A percentile compares a stretch with the other conserved stretches of the same genome.
Conservation (phyloP, 345 rosid species). For the Salix dunnii region DNA sequence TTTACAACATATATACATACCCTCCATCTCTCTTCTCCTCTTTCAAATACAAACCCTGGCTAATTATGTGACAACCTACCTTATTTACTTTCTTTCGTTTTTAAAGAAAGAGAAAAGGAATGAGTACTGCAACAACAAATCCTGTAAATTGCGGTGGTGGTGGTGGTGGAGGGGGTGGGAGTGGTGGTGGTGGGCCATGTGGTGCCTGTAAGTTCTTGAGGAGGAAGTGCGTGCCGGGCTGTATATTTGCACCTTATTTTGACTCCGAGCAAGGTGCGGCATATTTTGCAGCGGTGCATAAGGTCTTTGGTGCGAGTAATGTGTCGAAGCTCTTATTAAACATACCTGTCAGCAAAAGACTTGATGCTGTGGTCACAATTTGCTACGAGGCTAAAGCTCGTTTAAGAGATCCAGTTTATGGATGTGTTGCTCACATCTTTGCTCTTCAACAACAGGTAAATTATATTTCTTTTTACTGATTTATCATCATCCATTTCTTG, state of each 20-base stretch:
- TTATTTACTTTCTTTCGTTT: neutral
- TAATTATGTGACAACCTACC: neutral
- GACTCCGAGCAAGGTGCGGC: conserved; percentile 36
- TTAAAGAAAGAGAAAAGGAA: conserved; percentile 10
- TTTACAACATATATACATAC: neutral
- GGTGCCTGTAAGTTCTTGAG: conserved; percentile 35
- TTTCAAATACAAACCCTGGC: conserved; percentile 8
- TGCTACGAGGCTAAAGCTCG: conserved; percentile 33
- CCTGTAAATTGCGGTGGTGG: conserved; percentile 42
- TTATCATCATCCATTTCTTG: neutral
- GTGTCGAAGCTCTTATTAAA: conserved; percentile 27
- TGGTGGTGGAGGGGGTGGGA: conserved; percentile 8
- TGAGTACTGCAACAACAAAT: conserved; percentile 45
- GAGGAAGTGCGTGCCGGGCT: conserved; percentile 32
- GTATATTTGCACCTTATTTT: conserved; percentile 37
- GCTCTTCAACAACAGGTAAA: conserved; percentile 35
- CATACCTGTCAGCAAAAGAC: conserved; percentile 25
- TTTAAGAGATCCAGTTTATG: conserved; percentile 32
- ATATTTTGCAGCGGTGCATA: conserved; percentile 36
- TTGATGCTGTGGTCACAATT: conserved; percentile 27
- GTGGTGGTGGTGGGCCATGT: conserved; percentile 24
- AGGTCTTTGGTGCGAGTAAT: conserved; percentile 35
- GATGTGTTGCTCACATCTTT: conserved; percentile 35
- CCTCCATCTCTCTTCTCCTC: neutral
- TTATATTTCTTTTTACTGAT: neutral